Percentiles rank a stretch among this genome's conserved stretches.
phyloP scores from a whole-genome alignment of 768 basidiomycete genomes.

The Scleroderma bovista region DNA sequence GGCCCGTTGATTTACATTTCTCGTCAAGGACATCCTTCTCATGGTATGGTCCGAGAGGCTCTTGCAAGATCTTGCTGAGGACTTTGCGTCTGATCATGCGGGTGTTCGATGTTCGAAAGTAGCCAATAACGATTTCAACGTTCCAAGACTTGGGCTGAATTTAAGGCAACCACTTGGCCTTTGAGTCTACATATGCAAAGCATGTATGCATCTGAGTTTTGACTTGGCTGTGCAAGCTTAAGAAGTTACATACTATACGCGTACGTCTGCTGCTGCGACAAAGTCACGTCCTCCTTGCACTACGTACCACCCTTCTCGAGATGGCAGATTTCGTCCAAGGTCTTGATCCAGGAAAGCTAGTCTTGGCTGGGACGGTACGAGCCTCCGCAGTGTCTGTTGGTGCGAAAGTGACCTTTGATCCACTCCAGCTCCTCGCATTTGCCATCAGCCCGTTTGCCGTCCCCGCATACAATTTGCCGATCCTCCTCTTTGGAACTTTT shows the following conservation, averaged over 20 bases:
- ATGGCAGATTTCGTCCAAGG: constrained; percentile 65
- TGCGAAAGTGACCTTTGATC: not conserved
- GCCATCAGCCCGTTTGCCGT: constrained; percentile 46
- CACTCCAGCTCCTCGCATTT: constrained; percentile 55
- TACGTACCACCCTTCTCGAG: not conserved
- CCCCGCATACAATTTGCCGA: constrained; percentile 75
- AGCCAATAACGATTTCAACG: too few relatives aligned
- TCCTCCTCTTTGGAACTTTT: constrained; percentile 74
- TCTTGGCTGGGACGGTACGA: constrained; percentile 58
- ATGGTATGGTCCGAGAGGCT: constrained; percentile 27
- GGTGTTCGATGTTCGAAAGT: too few relatives aligned
- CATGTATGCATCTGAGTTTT: too few relatives aligned
- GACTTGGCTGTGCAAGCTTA: too few relatives aligned
- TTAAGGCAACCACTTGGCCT: too few relatives aligned
- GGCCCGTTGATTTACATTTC: constrained; percentile 11
- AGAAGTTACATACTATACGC: too few relatives aligned
- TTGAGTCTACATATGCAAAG: too few relatives aligned
- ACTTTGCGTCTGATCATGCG: constrained; percentile 14
- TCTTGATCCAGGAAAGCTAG: constrained; percentile 68
- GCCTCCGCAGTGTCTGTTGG: not conserved
- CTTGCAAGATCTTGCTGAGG: constrained; percentile 19
- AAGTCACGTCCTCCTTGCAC: not conserved
- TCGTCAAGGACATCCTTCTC: constrained; percentile 20
- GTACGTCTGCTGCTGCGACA: too few relatives aligned
- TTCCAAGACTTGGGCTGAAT: too few relatives aligned